These are phyloP conservation scores for Dactylellina drechsleri DNA, from an alignment of 2,329 filamentous ascomycete species.

Conservation along the genomic window DNA sequence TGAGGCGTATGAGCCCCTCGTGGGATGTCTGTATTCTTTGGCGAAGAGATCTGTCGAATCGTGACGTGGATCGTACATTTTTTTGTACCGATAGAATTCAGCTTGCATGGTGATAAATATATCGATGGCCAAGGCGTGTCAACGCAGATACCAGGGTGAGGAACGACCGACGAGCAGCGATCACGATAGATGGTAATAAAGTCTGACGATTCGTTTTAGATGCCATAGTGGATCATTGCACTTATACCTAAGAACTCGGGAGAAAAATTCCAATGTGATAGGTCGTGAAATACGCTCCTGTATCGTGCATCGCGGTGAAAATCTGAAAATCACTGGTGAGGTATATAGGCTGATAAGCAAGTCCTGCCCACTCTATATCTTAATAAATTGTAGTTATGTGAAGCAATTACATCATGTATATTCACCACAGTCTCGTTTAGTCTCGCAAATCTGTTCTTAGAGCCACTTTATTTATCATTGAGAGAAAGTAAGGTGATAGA, in stretches of 20 bases:
- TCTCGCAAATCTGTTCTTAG: too few species aligned
- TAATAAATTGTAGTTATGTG: not conserved
- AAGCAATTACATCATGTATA: not conserved
- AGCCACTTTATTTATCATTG: too few species aligned
- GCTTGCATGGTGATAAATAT: slow-evolving; percentile 34
- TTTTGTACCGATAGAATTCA: slow-evolving; percentile 22
- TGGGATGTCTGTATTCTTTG: slow-evolving; percentile 13
- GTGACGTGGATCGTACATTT: slow-evolving; percentile 21
- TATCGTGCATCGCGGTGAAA: not conserved
- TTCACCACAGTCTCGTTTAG: not conserved
- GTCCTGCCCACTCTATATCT: too few species aligned
- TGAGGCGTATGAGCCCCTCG: too few species aligned
- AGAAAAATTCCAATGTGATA: not conserved
- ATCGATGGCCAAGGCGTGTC: not conserved
- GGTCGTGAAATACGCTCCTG: not conserved
- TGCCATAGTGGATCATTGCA: too few species aligned
- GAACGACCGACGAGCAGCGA: too few species aligned
- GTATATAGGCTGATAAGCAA: not conserved
- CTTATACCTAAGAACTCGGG: not conserved
- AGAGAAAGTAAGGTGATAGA: too few species aligned
- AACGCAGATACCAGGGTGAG: too few species aligned
- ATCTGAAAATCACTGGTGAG: not conserved
- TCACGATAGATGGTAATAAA: too few species aligned
- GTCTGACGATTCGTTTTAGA: too few species aligned
- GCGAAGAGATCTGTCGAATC: slow-evolving; percentile 42